Percentiles rank a stretch among this genome's conserved stretches.
These are phyloP conservation scores for Suhomyces xylopsoci DNA, from an alignment of 805 yeast genomes.

Conservation along the genomic window DNA sequence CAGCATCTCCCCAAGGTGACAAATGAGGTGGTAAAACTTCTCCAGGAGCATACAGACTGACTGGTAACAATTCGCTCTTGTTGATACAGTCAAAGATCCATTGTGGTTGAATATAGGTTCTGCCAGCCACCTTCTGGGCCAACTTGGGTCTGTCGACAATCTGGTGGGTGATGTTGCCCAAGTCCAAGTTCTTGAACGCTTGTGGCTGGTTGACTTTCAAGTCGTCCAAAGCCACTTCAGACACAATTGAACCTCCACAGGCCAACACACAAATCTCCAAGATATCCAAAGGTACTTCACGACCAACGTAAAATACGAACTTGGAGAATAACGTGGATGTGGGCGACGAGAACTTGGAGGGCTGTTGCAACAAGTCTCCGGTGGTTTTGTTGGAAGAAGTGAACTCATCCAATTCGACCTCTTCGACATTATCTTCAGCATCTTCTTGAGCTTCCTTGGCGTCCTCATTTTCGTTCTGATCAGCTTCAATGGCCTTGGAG, in stretches of 20 bases:
- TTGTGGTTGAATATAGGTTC: slow-evolving; percentile 95
- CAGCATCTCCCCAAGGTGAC: slow-evolving; percentile 98
- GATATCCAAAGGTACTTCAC: slow-evolving; percentile 93
- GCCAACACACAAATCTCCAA: slow-evolving; percentile 84
- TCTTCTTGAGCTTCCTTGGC: slow-evolving; percentile 41
- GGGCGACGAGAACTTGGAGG: slow-evolving; percentile 48
- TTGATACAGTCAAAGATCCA: slow-evolving; percentile 94
- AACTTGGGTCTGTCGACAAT: slow-evolving; percentile 90
- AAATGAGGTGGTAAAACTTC: slow-evolving; percentile 94
- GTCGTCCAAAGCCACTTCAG: slow-evolving; percentile 87
- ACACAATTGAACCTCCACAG: slow-evolving; percentile 79
- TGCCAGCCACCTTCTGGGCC: slow-evolving; percentile 73
- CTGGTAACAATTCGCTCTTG: slow-evolving; percentile 70
- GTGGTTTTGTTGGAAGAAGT: slow-evolving; percentile 55
- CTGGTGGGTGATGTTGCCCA: slow-evolving; percentile 82
- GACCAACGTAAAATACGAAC: slow-evolving; percentile 82
- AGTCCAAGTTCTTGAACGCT: slow-evolving; percentile 49
- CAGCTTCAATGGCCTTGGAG: slow-evolving; percentile 52
- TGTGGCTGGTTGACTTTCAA: slow-evolving; percentile 47
- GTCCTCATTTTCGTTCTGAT: slow-evolving; percentile 34
- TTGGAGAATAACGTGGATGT: slow-evolving; percentile 65
- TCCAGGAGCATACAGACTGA: slow-evolving; percentile 85
- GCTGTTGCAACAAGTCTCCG: slow-evolving; percentile 76
- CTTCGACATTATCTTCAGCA: slow-evolving; percentile 29
- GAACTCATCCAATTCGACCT: slow-evolving; percentile 62